Conservation (phyloP, 2,329 filamentous ascomycete species). For the Zasmidium angulare region DNA sequence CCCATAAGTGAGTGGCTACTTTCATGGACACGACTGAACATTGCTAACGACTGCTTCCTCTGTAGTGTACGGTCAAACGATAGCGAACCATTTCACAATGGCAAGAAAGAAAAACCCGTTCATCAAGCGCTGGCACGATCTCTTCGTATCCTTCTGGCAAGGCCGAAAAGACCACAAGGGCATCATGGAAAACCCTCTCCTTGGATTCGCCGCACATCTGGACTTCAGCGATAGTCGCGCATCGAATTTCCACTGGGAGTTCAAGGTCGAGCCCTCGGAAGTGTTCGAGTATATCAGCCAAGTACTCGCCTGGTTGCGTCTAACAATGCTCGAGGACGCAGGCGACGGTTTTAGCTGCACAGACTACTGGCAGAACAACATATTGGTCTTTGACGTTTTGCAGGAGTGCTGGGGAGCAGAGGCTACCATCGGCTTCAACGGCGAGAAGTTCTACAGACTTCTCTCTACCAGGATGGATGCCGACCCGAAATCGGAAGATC, state of each 20-base stretch:
- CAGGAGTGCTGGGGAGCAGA: conserved; percentile 21
- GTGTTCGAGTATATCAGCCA: conserved; percentile 22
- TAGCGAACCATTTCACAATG: conserved; percentile 47
- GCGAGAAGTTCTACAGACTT: conserved; percentile 7
- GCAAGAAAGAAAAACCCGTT: conserved; percentile 44
- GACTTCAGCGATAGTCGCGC: conserved; percentile 12
- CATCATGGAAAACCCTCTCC: conserved; percentile 15
- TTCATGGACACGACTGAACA: background rate
- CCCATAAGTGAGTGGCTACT: conserved; percentile 16
- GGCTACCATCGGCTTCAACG: conserved; percentile 17
- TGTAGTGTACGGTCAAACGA: conserved; percentile 28
- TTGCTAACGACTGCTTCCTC: background rate
- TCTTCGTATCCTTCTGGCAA: conserved; percentile 12
- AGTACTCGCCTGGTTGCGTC: conserved; percentile 17
- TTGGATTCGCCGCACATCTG: conserved; percentile 10
- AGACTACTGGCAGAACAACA: conserved; percentile 17
- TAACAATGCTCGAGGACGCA: conserved; percentile 15
- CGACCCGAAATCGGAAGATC: conserved; percentile 1
- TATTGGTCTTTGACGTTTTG: conserved; percentile 17
- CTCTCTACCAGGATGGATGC: conserved; percentile 1
- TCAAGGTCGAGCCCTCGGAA: conserved; percentile 9
- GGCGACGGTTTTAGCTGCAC: conserved; percentile 11
- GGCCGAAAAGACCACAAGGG: conserved; percentile 11
- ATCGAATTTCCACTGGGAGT: conserved; percentile 20
- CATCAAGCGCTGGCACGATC: conserved; percentile 18